A percentile compares a stretch with the other conserved stretches of the same genome.
Conservation (phyloP, 2,329 filamentous ascomycete species). For the Penicillium occitanis region DNA sequence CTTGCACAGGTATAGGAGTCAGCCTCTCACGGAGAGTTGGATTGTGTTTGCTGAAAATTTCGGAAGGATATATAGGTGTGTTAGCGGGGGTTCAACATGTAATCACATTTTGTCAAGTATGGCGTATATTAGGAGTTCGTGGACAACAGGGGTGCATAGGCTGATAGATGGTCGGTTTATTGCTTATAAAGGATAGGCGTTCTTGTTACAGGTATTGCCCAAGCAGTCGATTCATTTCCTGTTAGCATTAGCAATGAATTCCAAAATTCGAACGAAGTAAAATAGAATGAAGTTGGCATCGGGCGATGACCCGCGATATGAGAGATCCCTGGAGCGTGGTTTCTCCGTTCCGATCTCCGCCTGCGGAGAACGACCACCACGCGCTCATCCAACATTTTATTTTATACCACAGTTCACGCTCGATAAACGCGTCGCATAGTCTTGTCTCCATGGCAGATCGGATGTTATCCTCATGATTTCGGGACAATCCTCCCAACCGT, state of each 20-base stretch:
- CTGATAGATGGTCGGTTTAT: background rate
- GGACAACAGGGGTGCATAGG: background rate
- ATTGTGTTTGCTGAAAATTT: background rate
- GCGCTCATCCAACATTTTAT: slow-evolving; percentile 6
- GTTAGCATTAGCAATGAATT: background rate
- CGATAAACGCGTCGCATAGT: background rate
- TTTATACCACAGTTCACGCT: background rate
- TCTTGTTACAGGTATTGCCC: background rate
- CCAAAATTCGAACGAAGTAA: background rate
- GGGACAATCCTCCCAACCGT: background rate
- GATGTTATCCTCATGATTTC: slow-evolving; percentile 4
- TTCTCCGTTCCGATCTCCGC: slow-evolving; percentile 22
- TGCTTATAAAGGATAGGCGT: too few relatives aligned
- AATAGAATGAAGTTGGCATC: background rate
- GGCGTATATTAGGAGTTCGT: slow-evolving; percentile 2
- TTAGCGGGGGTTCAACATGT: background rate
- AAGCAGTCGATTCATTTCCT: background rate
- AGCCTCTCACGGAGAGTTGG: background rate
- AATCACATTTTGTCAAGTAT: background rate
- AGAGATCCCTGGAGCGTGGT: slow-evolving; percentile 16
- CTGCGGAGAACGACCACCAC: background rate
- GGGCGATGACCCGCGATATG: background rate
- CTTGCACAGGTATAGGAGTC: background rate
- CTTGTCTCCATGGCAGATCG: slow-evolving; percentile 16
- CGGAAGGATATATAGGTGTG: background rate